A percentile compares a stretch with the other conserved stretches of the same genome.
These are phyloP conservation scores for Fusarium vanettenii DNA, from an alignment of 2,329 filamentous ascomycete genomes.

Conservation along the genomic window DNA sequence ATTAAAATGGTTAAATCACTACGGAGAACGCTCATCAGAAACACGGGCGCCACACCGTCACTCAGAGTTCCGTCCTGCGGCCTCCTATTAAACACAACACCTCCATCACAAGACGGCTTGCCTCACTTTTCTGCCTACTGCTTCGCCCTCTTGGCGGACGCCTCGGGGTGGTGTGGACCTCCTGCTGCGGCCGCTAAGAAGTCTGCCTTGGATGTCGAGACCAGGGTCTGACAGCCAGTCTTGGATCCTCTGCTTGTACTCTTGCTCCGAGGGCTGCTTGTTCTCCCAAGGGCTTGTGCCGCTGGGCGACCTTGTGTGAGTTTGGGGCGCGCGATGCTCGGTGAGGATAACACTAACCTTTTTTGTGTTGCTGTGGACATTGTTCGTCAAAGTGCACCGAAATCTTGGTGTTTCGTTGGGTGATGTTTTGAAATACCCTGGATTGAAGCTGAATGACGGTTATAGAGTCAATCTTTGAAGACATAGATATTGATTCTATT, in stretches of 20 bases:
- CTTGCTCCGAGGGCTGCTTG: neutral
- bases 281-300: neutral
- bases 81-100: neutral
- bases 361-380: neutral
- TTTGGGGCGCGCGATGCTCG: neutral
- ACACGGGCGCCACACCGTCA: neutral
- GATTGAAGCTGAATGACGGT: neutral
- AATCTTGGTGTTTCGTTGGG: neutral
- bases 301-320: neutral
- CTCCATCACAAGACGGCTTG: neutral
- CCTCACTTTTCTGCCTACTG: neutral
- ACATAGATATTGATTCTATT: neutral
- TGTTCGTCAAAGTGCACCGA: neutral
- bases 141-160: neutral
- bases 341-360: neutral
- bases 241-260: neutral
- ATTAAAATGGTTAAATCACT: neutral
- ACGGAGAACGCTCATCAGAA: neutral
- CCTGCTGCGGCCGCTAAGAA: slow-evolving; percentile 6
- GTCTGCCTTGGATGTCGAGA: slow-evolving; percentile 9
- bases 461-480: neutral
- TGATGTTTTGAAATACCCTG: neutral
- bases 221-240: slow-evolving; percentile 13
- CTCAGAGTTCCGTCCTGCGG: neutral
- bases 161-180: neutral